These are phyloP conservation scores for Cercospora janseana DNA, from an alignment of 2,329 filamentous ascomycete genomes.

Conservation along the genomic window DNA sequence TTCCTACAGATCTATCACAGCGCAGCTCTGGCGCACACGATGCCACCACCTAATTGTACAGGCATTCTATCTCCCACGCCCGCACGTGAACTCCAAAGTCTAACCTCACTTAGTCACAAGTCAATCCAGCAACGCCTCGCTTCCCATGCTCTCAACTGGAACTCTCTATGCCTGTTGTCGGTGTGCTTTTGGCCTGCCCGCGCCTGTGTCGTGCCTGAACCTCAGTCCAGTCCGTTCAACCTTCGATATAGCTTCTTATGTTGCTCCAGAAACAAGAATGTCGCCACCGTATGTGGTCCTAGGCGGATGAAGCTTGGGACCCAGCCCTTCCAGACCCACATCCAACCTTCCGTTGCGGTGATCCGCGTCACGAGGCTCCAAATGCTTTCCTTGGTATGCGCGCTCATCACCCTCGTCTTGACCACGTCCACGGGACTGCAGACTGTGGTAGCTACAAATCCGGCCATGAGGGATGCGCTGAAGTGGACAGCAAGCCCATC, in stretches of 20 bases:
- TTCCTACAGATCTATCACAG: too few species aligned
- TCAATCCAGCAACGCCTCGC: not conserved
- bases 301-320: slow-evolving; percentile 71
- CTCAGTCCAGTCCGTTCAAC: slow-evolving; percentile 11
- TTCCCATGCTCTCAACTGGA: not conserved
- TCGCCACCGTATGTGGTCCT: slow-evolving; percentile 77
- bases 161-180: slow-evolving; percentile 2
- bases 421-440: slow-evolving; percentile 85
- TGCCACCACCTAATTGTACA: too few species aligned
- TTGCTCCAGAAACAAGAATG: slow-evolving; percentile 81
- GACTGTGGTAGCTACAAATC: slow-evolving; percentile 79
- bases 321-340: slow-evolving; percentile 90
- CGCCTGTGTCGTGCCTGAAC: not conserved
- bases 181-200: not conserved
- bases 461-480: slow-evolving; percentile 71
- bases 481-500: slow-evolving; percentile 77
- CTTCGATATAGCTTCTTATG: slow-evolving; percentile 74
- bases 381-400: slow-evolving; percentile 54
- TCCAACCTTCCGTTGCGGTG: slow-evolving; percentile 66
- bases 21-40: too few species aligned
- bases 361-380: slow-evolving; percentile 63
- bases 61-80: too few species aligned
- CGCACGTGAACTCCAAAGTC: too few species aligned
- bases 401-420: slow-evolving; percentile 84
- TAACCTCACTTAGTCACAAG: too few species aligned